Evolutionary conservation across 75 land plant genomes (phyloP).

Genomic region (Chamaecyparis obtusa): DNA sequence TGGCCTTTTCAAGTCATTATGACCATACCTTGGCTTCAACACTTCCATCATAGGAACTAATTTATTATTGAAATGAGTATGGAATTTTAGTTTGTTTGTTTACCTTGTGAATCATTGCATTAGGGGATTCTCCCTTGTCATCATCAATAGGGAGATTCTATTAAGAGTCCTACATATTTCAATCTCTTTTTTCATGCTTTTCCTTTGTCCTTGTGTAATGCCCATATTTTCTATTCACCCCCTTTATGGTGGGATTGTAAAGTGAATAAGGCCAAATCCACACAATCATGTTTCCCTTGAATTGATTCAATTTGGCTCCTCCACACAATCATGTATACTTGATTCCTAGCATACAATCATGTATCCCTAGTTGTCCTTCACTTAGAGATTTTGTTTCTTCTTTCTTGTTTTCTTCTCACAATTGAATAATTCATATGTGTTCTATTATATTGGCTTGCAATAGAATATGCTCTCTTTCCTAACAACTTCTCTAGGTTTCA

Average conservation of each 20-base stretch:
- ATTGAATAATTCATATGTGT: neutral
- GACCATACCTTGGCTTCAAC: neutral
- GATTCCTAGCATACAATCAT: neutral
- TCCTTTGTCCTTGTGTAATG: neutral
- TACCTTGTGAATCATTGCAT: neutral
- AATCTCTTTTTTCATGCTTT: neutral
- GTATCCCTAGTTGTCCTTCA: neutral
- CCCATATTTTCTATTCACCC: no score
- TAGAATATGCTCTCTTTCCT: neutral
- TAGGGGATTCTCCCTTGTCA: neutral
- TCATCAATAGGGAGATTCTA: neutral
- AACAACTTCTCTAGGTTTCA: no score
- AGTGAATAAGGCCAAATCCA: no score
- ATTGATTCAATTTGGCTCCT: neutral
- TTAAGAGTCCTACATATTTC: neutral
- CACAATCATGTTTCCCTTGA: neutral
- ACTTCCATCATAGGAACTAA: neutral
- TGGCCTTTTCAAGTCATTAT: neutral
- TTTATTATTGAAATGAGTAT: no score
- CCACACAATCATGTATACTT: neutral
- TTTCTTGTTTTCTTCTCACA: neutral
- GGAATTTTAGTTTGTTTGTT: no score
- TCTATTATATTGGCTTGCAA: neutral
- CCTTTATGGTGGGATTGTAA: no score
- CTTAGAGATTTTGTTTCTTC: neutral